Conservation (phyloP, 2,329 filamentous ascomycete species). For the Gliomastix tumulicola region DNA sequence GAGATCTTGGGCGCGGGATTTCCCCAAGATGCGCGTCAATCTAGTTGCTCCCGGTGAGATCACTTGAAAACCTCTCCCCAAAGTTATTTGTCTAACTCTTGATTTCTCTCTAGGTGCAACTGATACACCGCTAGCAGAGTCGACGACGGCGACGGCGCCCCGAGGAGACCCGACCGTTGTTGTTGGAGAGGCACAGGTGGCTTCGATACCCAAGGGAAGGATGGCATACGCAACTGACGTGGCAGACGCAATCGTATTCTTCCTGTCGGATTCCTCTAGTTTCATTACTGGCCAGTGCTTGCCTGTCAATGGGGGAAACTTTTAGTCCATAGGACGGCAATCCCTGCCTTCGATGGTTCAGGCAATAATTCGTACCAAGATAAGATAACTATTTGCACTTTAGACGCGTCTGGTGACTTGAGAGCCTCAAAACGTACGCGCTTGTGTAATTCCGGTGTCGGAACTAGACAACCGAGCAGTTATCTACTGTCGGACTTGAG, state of each 20-base stretch:
- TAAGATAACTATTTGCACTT: no score
- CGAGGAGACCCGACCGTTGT: background rate
- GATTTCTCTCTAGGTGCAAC: background rate
- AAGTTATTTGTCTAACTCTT: no score
- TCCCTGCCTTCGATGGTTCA: no score
- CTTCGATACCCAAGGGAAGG: background rate
- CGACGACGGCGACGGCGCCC: background rate
- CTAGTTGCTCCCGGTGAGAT: background rate
- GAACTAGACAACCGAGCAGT: no score
- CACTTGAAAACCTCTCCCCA: no score
- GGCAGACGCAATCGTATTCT: background rate
- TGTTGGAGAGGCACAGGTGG: background rate
- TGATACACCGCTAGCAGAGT: background rate
- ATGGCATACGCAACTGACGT: background rate
- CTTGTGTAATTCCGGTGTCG: no score
- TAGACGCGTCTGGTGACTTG: no score
- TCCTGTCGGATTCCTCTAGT: background rate
- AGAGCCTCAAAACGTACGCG: no score
- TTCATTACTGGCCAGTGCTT: background rate
- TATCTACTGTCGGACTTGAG: no score
- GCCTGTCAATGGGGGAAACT: background rate
- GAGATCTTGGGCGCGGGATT: slow-evolving; percentile 4
- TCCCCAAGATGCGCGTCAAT: background rate
- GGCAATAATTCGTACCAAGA: no score
- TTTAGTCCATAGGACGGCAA: no score